Evolutionary conservation across 2,329 filamentous ascomycete genomes (phyloP).

Genomic region (Sclerotinia borealis): DNA sequence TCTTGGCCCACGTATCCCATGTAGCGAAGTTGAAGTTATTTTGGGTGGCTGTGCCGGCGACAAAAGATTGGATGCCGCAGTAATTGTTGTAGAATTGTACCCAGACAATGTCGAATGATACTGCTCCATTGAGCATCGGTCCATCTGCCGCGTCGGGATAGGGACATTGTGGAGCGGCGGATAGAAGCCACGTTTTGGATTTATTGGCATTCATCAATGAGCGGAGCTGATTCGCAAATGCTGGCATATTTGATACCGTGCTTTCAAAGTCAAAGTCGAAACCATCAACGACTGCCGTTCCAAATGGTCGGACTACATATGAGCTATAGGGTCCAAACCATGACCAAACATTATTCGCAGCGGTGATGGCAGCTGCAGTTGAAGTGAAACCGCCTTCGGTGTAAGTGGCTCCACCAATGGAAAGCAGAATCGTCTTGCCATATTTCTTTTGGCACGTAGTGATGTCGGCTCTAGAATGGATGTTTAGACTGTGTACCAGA

Average conservation of each 20-base stretch:
- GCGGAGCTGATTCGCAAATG: constrained; percentile 55
- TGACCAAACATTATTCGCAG: constrained; percentile 60
- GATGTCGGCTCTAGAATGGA: constrained; percentile 39
- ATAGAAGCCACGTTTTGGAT: constrained; percentile 52
- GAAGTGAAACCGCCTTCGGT: constrained; percentile 60
- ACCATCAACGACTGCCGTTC: constrained; percentile 59
- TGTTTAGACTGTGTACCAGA: neutral
- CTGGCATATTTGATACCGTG: constrained; percentile 49
- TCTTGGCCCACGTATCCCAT: constrained; percentile 62
- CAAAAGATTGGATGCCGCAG: constrained; percentile 53
- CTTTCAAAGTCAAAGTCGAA: constrained; percentile 73
- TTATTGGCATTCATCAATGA: constrained; percentile 45
- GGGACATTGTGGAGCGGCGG: constrained; percentile 62
- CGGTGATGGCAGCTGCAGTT: constrained; percentile 43
- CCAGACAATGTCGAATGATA: constrained; percentile 39
- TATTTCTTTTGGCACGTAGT: constrained; percentile 53
- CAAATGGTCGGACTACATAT: constrained; percentile 57
- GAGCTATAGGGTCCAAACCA: constrained; percentile 58
- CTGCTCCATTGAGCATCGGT: constrained; percentile 47
- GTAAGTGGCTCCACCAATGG: constrained; percentile 65
- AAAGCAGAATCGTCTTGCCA: constrained; percentile 66
- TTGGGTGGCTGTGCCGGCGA: constrained; percentile 38
- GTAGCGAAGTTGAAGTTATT: constrained; percentile 54
- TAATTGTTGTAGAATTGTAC: constrained; percentile 44
- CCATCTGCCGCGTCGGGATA: constrained; percentile 57